phyloP scores from a whole-genome alignment of 2,329 filamentous ascomycete species.

The Xylariaceae sp. region DNA sequence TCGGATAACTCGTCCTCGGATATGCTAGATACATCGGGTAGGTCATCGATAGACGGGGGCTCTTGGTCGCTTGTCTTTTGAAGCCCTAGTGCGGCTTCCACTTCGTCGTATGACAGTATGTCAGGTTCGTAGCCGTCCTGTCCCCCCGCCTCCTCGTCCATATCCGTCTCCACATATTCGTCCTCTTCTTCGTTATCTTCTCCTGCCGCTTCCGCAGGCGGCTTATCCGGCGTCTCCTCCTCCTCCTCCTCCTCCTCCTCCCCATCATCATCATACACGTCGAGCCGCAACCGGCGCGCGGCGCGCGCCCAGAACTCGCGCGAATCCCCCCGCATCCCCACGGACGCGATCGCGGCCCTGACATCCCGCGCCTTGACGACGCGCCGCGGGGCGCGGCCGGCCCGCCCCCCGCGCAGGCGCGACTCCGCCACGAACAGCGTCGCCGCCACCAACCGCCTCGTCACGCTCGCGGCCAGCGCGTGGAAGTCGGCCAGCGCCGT shows the following conservation, averaged over 20 bases:
- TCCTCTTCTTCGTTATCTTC: constrained; percentile 3
- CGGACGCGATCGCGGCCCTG: constrained; percentile 50
- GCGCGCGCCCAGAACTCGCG: constrained; percentile 50
- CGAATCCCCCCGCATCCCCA: constrained; percentile 46
- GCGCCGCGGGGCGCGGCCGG: constrained; percentile 23
- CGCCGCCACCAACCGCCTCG: constrained; percentile 70
- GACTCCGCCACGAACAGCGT: constrained; percentile 72
- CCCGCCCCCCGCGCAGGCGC: constrained; percentile 52
- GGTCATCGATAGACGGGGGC: too few species aligned
- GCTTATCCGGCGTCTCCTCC: background rate
- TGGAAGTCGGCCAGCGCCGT: constrained; percentile 80
- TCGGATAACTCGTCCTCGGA: too few species aligned
- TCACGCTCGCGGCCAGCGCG: constrained; percentile 67
- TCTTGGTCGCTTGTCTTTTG: too few species aligned
- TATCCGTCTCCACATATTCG: background rate
- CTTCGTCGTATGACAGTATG: constrained; percentile 47
- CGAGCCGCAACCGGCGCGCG: constrained; percentile 52
- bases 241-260: background rate
- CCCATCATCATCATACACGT: constrained; percentile 45
- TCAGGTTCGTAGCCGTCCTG: constrained; percentile 29
- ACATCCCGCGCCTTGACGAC: constrained; percentile 51
- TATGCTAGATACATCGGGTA: too few species aligned
- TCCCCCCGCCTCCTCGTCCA: too few species aligned
- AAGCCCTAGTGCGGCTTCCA: constrained; percentile 45
- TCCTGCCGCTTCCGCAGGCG: background rate